Conservation (phyloP, 805 yeast genomes). For the Diddensiella transvaalensis region DNA sequence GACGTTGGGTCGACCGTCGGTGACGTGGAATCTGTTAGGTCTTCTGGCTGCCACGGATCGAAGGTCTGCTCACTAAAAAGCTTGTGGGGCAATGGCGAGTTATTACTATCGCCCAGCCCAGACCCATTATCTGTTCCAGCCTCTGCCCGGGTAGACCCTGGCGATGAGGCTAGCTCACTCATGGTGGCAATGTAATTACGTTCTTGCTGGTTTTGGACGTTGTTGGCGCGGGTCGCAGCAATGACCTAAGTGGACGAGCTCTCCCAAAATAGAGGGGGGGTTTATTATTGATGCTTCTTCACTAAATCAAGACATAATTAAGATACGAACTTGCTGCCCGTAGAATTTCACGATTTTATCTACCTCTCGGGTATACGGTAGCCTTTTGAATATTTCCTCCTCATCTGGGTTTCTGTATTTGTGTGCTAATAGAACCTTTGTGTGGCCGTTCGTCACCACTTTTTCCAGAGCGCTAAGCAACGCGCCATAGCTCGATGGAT, state of each 20-base stretch:
- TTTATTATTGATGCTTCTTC: too few relatives aligned
- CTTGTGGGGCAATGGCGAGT: background rate
- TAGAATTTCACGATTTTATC: constrained; percentile 8
- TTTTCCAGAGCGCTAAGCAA: constrained; percentile 31
- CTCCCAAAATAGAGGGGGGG: too few relatives aligned
- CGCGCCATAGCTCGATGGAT: constrained; percentile 38
- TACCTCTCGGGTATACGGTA: constrained; percentile 5
- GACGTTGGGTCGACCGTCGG: constrained; percentile 2
- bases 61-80: background rate
- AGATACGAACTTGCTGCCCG: constrained; percentile 13
- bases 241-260: too few relatives aligned
- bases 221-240: too few relatives aligned
- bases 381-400: constrained; percentile 20
- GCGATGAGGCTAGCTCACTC: constrained; percentile 2
- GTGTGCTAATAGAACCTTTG: constrained; percentile 32
- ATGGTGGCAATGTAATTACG: background rate
- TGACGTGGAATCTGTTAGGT: background rate
- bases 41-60: constrained; percentile 4
- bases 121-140: background rate
- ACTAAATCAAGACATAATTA: constrained; percentile 10
- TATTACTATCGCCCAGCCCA: too few relatives aligned
- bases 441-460: constrained; percentile 11
- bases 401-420: constrained; percentile 29
- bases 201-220: too few relatives aligned
- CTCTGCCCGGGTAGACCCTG: background rate